Percentiles rank a stretch among this genome's conserved stretches.
Conservation (phyloP, 352 stramenopile genomes). For the Elongisporangium undulatum region DNA sequence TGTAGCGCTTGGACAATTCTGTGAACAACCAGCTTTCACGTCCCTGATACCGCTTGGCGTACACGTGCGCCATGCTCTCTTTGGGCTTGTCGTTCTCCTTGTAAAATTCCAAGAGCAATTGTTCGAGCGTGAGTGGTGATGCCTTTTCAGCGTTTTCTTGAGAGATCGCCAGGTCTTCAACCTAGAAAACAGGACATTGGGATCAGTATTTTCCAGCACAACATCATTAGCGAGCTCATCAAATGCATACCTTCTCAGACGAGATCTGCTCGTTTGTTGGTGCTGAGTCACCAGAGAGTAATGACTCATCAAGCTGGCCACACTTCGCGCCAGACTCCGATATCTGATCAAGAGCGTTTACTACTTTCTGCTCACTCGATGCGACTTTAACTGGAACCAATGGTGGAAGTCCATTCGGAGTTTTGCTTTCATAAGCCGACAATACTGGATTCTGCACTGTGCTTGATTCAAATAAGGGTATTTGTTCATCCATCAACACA, state of each 20-base stretch:
- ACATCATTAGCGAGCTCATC: neutral
- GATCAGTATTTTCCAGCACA: neutral
- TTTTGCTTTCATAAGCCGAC: neutral
- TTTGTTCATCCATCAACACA: neutral
- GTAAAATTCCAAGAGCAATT: constrained; percentile 62
- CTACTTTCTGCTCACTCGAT: neutral
- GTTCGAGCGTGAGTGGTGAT: constrained; percentile 22
- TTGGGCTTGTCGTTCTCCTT: constrained; percentile 50
- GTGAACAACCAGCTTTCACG: constrained; percentile 64
- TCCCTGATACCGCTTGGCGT: constrained; percentile 59
- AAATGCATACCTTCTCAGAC: neutral
- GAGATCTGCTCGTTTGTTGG: neutral
- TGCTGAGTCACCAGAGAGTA: neutral
- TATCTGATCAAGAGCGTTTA: neutral
- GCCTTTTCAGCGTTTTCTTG: neutral
- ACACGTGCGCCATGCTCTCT: constrained; percentile 59
- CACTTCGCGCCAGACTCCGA: no score
- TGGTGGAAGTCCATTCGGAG: neutral
- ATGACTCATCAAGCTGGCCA: neutral
- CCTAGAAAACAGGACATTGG: neutral
- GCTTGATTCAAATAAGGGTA: neutral
- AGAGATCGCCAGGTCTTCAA: neutral
- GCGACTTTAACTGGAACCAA: neutral
- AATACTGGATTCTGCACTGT: neutral
- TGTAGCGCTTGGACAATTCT: constrained; percentile 64